A percentile compares a stretch with the other conserved stretches of the same genome.
phyloP scores from a whole-genome alignment of 1,284 basidiomycete genomes.

The Marasmius sp. region DNA sequence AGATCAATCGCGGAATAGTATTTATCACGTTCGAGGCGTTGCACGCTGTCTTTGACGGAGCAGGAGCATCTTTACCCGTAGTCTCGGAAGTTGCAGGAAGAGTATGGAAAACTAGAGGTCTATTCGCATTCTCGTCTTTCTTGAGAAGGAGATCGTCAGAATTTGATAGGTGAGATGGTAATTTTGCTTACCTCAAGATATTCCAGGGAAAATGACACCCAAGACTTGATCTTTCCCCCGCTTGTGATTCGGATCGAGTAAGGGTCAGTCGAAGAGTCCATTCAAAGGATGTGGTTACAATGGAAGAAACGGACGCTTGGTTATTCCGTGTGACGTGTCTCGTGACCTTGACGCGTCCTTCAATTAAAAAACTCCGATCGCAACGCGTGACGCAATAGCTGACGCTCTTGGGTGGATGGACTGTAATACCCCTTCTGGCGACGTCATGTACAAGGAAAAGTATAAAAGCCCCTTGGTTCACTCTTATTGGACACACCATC shows the following conservation, averaged over 20 bases:
- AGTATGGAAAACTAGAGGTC: slow-evolving; percentile 67
- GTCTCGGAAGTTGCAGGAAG: slow-evolving; percentile 39
- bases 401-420: neutral
- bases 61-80: slow-evolving; percentile 13
- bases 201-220: slow-evolving; percentile 61
- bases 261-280: slow-evolving; percentile 1
- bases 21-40: slow-evolving; percentile 11
- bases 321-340: neutral
- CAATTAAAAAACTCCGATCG: neutral
- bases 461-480: neutral
- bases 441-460: neutral
- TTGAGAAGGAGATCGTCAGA: slow-evolving; percentile 26
- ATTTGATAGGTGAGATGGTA: slow-evolving; percentile 2
- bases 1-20: slow-evolving; percentile 66
- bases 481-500: neutral
- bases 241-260: slow-evolving; percentile 60
- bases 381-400: neutral
- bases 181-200: slow-evolving; percentile 58
- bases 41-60: neutral
- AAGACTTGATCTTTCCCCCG: slow-evolving; percentile 63
- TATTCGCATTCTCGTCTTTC: slow-evolving; percentile 47
- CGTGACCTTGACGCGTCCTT: neutral
- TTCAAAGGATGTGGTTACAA: neutral
- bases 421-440: neutral
- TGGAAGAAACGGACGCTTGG: neutral